Evolutionary conservation across 495 filamentous ascomycete species (phyloP).

Genomic region (Neurospora sp.): DNA sequence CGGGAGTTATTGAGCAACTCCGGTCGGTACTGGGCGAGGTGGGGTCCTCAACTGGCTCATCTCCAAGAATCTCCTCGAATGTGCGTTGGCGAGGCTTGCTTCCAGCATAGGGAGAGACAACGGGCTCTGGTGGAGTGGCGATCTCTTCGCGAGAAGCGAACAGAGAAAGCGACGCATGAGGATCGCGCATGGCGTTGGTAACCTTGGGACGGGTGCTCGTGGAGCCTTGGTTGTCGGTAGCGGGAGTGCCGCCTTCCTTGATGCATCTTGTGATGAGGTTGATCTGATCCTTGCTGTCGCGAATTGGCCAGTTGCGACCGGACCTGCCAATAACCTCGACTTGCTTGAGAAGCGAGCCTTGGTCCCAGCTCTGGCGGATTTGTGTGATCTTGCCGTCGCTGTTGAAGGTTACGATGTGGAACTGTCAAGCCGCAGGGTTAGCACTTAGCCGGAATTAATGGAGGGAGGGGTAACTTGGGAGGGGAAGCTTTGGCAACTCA

Average conservation of each 20-base stretch:
- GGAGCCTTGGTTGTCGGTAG: constrained; percentile 13
- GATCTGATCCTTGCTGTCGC: constrained; percentile 75
- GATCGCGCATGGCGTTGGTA: constrained; percentile 47
- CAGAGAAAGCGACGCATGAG: constrained; percentile 67
- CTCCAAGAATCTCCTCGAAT: constrained; percentile 43
- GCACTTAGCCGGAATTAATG: constrained; percentile 3
- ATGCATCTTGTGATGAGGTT: constrained; percentile 53
- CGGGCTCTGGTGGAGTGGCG: constrained; percentile 31
- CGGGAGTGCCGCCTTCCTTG: constrained; percentile 23
- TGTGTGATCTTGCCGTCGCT: constrained; percentile 63
- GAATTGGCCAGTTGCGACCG: constrained; percentile 88
- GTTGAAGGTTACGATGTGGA: constrained; percentile 86
- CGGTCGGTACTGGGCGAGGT: constrained; percentile 40
- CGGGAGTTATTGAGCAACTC: constrained; percentile 31
- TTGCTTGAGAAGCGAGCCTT: constrained; percentile 83
- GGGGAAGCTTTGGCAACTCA: constrained; percentile 35
- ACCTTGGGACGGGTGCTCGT: constrained; percentile 35
- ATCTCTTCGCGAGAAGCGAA: constrained; percentile 54
- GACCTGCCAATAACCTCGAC: constrained; percentile 86
- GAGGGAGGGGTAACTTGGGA: neutral
- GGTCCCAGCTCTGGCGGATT: constrained; percentile 89
- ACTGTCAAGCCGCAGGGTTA: constrained; percentile 41
- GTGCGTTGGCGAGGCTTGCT: constrained; percentile 36
- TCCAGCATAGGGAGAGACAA: constrained; percentile 44
- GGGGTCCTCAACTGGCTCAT: constrained; percentile 29